Evolutionary conservation across 2,329 filamentous ascomycete genomes (phyloP), one percentile per base, ranked within the genome.

Genomic region (Bipolaris oryzae): DNA sequence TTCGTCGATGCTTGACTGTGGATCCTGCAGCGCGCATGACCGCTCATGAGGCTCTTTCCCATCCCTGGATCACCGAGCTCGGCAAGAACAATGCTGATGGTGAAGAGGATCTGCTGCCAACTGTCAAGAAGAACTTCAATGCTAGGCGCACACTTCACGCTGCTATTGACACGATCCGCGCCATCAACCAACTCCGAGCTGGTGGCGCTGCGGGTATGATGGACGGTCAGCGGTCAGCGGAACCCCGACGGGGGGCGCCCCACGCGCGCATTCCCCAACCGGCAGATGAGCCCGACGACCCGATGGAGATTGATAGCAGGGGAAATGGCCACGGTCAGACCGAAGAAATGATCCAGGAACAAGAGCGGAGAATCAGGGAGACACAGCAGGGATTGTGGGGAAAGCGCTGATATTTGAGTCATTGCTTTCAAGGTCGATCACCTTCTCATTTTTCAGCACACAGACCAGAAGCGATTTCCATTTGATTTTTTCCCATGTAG

Each of bases 1-100:
- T 99, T 79, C 87, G 89, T 67, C 85, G 87, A 62, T 99, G 95
- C 74, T 83, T 99, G 52, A 98, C 95, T 37, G 89, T 97, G 73
- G 93, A 98, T 73, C 90, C 93, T 2, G 85, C 85, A 56, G 85
- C 87, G 66, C 91, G 95, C 68, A 95, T 98, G 85, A 97, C 94
- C 1, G 90, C 94, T 7, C 92, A 98, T 77, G 90, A 87, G 75
- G 86, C 86, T 2, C 80, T 89, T 3, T 83, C 83, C 43, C 86
- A 88, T 65, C 79, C 82, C n/a, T 89, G 86, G 85, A 85, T 88
- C 66, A 85, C 83, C 51, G 82, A 84, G 28, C 80, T 84, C 1
- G 79, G 81, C 55, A 80, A 81, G 58, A 78, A 77, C n/a, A 63
- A 70, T 28, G 71, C 72, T 5, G 68, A 71, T 61, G 75, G 70